phyloP scores from a whole-genome alignment of 2,329 filamentous ascomycete genomes.

The Colletotrichum higginsianum region DNA sequence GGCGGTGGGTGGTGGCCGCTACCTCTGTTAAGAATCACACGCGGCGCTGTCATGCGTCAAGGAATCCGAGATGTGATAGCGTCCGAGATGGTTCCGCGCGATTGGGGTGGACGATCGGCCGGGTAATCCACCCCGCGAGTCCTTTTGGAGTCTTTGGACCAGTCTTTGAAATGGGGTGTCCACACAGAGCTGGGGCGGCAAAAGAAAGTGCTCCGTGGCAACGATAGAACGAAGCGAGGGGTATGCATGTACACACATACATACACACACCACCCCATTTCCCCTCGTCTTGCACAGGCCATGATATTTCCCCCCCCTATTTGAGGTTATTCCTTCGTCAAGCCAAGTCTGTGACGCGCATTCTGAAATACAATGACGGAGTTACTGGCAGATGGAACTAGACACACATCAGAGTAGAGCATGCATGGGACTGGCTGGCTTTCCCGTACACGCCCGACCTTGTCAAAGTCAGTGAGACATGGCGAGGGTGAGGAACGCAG shows the following conservation, averaged over 20 bases:
- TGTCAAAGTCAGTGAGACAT: slow-evolving; percentile 33
- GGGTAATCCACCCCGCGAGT: slow-evolving; percentile 35
- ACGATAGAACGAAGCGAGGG: slow-evolving; percentile 32
- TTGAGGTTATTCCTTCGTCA: not conserved
- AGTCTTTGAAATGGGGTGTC: slow-evolving; percentile 18
- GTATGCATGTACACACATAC: slow-evolving; percentile 10
- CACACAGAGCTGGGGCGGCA: slow-evolving; percentile 21
- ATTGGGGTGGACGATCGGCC: slow-evolving; percentile 36
- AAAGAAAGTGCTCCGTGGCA: slow-evolving; percentile 33
- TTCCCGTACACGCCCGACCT: not conserved
- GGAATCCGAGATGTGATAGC: slow-evolving; percentile 30
- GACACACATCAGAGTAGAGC: not conserved
- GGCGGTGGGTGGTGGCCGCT: not conserved
- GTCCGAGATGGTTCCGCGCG: slow-evolving; percentile 32
- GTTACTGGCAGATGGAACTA: not conserved
- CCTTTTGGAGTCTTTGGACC: not conserved
- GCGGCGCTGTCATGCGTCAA: slow-evolving; percentile 34
- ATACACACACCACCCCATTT: not conserved
- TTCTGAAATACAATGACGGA: not conserved
- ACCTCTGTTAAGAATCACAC: not conserved
- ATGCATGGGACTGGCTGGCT: not conserved
- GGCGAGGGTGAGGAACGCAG: slow-evolving; percentile 25
- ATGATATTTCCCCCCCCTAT: no score
- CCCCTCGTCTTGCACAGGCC: not conserved
- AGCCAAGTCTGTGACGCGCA: slow-evolving; percentile 11